phyloP scores from a whole-genome alignment of 257 asterid genomes.

The Coffea eugenioides region DNA sequence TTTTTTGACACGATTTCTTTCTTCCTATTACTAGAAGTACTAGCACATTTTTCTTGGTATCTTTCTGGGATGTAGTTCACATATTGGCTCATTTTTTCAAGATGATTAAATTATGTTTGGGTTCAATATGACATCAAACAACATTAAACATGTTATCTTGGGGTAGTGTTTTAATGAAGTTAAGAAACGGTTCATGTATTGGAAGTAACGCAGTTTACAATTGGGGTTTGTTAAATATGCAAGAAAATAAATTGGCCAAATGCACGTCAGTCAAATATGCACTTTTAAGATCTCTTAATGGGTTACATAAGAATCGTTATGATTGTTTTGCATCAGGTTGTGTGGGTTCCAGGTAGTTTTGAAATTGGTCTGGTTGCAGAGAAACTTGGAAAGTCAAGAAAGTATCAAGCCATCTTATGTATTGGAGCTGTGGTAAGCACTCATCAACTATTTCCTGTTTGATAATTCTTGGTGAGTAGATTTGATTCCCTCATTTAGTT shows the following conservation, averaged over 20 bases:
- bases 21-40: not conserved
- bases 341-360: conserved; percentile 96
- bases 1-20: too few species aligned
- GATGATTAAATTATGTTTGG: not conserved
- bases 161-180: not conserved
- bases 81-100: not conserved
- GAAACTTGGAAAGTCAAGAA: conserved; percentile 75
- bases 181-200: not conserved
- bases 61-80: not conserved
- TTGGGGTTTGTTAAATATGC: not conserved
- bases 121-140: not conserved
- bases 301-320: not conserved
- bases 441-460: not conserved
- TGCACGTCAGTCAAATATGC: not conserved
- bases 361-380: conserved; percentile 82
- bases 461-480: not conserved
- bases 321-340: conserved; percentile 50
- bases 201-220: not conserved
- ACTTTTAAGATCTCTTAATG: too few species aligned
- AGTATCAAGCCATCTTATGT: conserved; percentile 79
- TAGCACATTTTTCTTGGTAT: not conserved
- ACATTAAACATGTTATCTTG: not conserved
- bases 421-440: conserved; percentile 93
- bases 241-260: not conserved
- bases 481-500: not conserved